Percentiles rank a stretch among this genome's conserved stretches.
phyloP scores from a whole-genome alignment of 2,329 filamentous ascomycete species.

The Colletotrichum theobromicola region DNA sequence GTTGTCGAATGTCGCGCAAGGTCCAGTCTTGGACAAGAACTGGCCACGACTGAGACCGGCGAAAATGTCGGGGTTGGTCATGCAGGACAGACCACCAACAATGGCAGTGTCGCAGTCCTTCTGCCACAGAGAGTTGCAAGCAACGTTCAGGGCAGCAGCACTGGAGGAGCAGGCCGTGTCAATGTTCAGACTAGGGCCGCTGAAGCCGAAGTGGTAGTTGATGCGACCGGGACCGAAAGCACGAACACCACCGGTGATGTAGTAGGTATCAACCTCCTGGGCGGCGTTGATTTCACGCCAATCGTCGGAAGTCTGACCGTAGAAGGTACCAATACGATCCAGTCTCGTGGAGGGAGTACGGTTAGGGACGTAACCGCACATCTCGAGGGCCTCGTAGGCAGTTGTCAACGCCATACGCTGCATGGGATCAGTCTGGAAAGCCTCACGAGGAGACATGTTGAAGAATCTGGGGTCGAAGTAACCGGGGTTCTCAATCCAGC shows the following conservation, averaged over 20 bases:
- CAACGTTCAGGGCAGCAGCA: conserved; percentile 72
- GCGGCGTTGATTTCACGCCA: conserved; percentile 79
- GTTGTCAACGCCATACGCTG: conserved; percentile 76
- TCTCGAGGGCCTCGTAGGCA: conserved; percentile 81
- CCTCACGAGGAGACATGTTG: conserved; percentile 75
- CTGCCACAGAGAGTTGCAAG: conserved; percentile 74
- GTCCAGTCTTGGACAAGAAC: conserved; percentile 78
- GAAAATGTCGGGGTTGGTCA: conserved; percentile 84
- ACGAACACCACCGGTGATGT: conserved; percentile 53
- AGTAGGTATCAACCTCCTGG: conserved; percentile 67
- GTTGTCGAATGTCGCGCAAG: conserved; percentile 83
- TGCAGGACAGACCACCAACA: conserved; percentile 77
- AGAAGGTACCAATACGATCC: conserved; percentile 72
- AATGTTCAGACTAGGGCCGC: conserved; percentile 73
- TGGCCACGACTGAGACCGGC: conserved; percentile 77
- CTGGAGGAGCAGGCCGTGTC: conserved; percentile 82
- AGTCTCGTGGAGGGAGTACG: conserved; percentile 68
- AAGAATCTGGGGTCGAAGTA: conserved; percentile 74
- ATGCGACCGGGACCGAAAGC: conserved; percentile 66
- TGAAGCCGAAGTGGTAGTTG: conserved; percentile 82
- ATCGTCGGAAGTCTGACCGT: conserved; percentile 79
- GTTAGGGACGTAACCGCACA: conserved; percentile 73
- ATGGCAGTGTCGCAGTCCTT: conserved; percentile 83
- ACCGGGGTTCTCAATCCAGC: conserved; percentile 67
- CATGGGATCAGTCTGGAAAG: conserved; percentile 74